Evolutionary conservation across 768 basidiomycete species (phyloP).

Genomic region (Hortiboletus campestris): DNA sequence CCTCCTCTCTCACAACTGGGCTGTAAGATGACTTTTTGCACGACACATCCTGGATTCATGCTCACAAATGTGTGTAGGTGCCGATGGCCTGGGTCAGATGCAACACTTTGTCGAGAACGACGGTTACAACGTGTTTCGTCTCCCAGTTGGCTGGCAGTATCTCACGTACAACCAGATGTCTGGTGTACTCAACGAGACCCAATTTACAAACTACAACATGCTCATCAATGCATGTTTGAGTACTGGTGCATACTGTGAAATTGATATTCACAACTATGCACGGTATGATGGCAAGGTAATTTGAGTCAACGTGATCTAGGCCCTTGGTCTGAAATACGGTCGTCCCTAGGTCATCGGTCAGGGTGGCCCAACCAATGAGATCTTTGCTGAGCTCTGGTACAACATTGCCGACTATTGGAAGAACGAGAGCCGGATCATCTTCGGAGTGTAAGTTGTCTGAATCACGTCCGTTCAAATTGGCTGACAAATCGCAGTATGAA

Average conservation of each 20-base stretch:
- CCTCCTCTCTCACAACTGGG: constrained; percentile 47
- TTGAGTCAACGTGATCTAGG: background rate
- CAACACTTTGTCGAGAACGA: constrained; percentile 55
- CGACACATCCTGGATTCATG: background rate
- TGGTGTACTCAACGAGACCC: constrained; percentile 40
- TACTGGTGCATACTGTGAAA: constrained; percentile 51
- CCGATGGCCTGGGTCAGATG: constrained; percentile 48
- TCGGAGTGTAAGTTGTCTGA: constrained; percentile 42
- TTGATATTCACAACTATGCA: constrained; percentile 64
- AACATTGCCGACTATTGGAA: constrained; percentile 51
- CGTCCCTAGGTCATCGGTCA: constrained; percentile 52
- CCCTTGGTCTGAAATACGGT: background rate
- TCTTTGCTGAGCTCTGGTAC: constrained; percentile 54
- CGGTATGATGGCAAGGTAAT: constrained; percentile 47
- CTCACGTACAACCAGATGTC: constrained; percentile 39
- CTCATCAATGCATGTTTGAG: constrained; percentile 37
- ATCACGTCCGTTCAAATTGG: background rate
- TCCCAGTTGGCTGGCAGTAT: constrained; percentile 64
- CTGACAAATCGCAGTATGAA: constrained; percentile 46
- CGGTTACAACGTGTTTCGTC: constrained; percentile 55
- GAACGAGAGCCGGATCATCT: constrained; percentile 41
- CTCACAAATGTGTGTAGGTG: constrained; percentile 3
- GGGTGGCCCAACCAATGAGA: constrained; percentile 54
- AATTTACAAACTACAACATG: constrained; percentile 53
- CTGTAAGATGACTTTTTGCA: constrained; percentile 27